These are phyloP conservation scores for Aspergillus quadrilineatus DNA, from an alignment of 2,329 filamentous ascomycete genomes.

Conservation along the genomic window DNA sequence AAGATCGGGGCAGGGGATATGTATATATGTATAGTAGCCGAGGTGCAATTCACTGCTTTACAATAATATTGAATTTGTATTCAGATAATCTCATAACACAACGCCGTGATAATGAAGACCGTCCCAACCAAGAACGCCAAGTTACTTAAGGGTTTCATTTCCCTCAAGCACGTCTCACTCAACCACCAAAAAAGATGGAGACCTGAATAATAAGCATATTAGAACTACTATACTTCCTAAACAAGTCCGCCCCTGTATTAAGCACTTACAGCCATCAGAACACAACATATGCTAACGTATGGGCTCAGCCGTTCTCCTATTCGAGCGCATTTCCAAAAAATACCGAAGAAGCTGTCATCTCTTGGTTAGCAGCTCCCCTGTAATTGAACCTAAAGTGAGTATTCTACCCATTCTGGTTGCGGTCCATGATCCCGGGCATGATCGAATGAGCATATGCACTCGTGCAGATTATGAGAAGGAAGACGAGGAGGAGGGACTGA, in stretches of 20 bases:
- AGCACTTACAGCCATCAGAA: slow-evolving; percentile 81
- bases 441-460: slow-evolving; percentile 90
- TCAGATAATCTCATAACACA: slow-evolving; percentile 8
- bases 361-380: neutral
- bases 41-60: slow-evolving; percentile 18
- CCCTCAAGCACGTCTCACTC: slow-evolving; percentile 13
- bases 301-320: slow-evolving; percentile 91
- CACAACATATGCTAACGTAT: slow-evolving; percentile 90
- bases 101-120: neutral
- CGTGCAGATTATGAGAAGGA: slow-evolving; percentile 94
- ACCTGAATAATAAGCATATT: slow-evolving; percentile 21
- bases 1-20: slow-evolving; percentile 15
- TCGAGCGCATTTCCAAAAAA: slow-evolving; percentile 94
- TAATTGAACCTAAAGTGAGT: slow-evolving; percentile 21
- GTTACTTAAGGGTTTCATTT: slow-evolving; percentile 10
- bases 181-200: slow-evolving; percentile 41
- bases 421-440: slow-evolving; percentile 84
- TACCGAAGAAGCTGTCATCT: slow-evolving; percentile 64
- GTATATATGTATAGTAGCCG: slow-evolving; percentile 6
- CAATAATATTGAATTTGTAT: slow-evolving; percentile 24
- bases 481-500: slow-evolving; percentile 89
- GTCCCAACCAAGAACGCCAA: slow-evolving; percentile 18
- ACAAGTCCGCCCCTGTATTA: neutral
- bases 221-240: neutral
- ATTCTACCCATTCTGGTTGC: slow-evolving; percentile 81